These are phyloP conservation scores for Emergomyces orientalis DNA, from an alignment of 2,329 filamentous ascomycete genomes.

Conservation along the genomic window DNA sequence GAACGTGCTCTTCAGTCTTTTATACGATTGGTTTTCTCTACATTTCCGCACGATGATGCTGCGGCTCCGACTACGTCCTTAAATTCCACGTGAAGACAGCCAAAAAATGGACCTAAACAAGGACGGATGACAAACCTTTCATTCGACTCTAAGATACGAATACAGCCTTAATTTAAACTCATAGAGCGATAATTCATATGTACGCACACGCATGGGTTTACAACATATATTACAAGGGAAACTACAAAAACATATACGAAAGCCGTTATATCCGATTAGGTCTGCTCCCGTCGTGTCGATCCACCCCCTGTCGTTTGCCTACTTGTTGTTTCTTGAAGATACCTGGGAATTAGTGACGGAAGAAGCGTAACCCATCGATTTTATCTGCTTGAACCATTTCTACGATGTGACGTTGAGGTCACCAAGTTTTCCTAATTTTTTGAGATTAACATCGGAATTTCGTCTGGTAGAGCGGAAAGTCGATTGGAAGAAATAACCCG, in stretches of 20 bases:
- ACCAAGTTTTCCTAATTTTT: background rate
- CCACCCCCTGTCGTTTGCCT: background rate
- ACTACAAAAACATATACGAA: background rate
- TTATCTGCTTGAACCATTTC: background rate
- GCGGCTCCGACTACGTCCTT: too few relatives aligned
- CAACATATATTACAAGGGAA: background rate
- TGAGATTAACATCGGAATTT: background rate
- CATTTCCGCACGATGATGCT: background rate
- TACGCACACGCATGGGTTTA: background rate
- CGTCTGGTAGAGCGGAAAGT: background rate
- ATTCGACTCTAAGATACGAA: too few relatives aligned
- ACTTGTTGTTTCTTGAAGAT: background rate
- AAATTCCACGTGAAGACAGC: background rate
- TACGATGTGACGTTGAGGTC: background rate
- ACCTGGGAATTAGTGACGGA: background rate
- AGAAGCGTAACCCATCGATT: background rate
- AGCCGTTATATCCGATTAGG: background rate
- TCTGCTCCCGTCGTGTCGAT: background rate
- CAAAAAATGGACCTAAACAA: background rate
- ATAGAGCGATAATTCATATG: too few relatives aligned
- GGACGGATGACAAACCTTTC: background rate
- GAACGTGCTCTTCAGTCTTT: too few relatives aligned
- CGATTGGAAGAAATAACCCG: background rate
- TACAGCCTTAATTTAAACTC: too few relatives aligned
- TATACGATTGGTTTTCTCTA: background rate